A percentile compares a stretch with the other conserved stretches of the same genome.
phyloP scores from a whole-genome alignment of 2,329 filamentous ascomycete genomes.

The Fusarium musae region DNA sequence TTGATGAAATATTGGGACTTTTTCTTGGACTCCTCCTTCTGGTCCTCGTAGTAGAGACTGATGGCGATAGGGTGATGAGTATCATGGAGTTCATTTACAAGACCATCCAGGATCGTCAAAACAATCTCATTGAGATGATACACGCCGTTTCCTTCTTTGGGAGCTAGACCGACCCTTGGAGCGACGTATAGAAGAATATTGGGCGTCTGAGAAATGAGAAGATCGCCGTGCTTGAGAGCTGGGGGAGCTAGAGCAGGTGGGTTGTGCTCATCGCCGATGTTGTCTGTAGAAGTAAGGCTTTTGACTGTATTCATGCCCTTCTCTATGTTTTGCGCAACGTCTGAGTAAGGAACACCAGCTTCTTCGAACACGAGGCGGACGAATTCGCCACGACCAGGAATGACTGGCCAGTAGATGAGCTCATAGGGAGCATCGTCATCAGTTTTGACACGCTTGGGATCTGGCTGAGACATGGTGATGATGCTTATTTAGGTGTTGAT shows the following conservation, averaged over 20 bases:
- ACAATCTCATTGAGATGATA: conserved; percentile 71
- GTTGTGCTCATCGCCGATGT: conserved; percentile 65
- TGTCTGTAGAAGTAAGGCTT: conserved; percentile 56
- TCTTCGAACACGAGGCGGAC: conserved; percentile 80
- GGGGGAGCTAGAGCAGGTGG: conserved; percentile 75
- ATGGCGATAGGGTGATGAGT: conserved; percentile 77
- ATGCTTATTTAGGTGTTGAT: not conserved
- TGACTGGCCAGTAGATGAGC: conserved; percentile 76
- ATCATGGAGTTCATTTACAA: conserved; percentile 79
- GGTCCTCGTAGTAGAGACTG: conserved; percentile 76
- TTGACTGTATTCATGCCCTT: conserved; percentile 64
- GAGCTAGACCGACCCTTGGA: conserved; percentile 66
- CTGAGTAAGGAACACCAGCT: conserved; percentile 70
- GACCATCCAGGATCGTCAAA: conserved; percentile 75
- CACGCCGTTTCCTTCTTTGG: conserved; percentile 54
- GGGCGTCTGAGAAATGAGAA: conserved; percentile 75
- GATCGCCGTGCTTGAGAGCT: conserved; percentile 68
- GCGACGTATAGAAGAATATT: conserved; percentile 80
- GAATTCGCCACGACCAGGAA: conserved; percentile 80
- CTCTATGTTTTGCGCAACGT: conserved; percentile 56
- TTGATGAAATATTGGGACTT: conserved; percentile 68
- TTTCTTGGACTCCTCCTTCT: conserved; percentile 73
- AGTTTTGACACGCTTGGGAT: conserved; percentile 46
- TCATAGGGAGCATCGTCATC: conserved; percentile 65
- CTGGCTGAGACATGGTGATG: conserved; percentile 36